A percentile compares a stretch with the other conserved stretches of the same genome.
These are phyloP conservation scores for Delphinella strobiligena DNA, from an alignment of 2,329 filamentous ascomycete genomes.

Conservation along the genomic window DNA sequence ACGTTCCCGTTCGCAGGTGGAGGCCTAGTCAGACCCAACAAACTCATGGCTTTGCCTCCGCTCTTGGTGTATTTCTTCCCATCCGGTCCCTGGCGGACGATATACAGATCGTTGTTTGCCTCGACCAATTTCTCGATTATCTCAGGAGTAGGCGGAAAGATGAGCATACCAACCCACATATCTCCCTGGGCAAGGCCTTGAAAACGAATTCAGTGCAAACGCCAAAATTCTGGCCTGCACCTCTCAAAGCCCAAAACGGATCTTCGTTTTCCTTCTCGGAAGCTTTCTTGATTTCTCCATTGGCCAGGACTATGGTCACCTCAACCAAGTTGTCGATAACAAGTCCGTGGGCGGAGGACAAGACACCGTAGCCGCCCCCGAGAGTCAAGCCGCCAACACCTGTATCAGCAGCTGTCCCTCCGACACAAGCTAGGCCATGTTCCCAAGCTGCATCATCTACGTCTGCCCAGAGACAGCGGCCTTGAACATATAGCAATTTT, in stretches of 20 bases:
- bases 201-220: conserved; percentile 35
- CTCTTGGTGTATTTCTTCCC: conserved; percentile 7
- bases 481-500: conserved; percentile 12
- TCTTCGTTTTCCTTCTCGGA: conserved; percentile 34
- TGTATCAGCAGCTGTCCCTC: conserved; percentile 51
- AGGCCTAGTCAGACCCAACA: conserved; percentile 12
- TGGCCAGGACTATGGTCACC: conserved; percentile 28
- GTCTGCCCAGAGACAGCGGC: too few species aligned
- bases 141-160: too few species aligned
- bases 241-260: conserved; percentile 37
- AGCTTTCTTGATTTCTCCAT: conserved; percentile 25
- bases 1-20: too few species aligned
- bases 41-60: conserved; percentile 12
- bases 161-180: conserved; percentile 24
- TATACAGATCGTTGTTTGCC: neutral
- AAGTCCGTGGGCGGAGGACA: conserved; percentile 43
- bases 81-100: too few species aligned
- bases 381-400: conserved; percentile 48
- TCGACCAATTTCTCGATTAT: too few species aligned
- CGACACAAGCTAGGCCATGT: conserved; percentile 45
- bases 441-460: conserved; percentile 39
- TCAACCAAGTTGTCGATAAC: conserved; percentile 38
- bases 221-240: conserved; percentile 35
- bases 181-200: conserved; percentile 20
- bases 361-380: conserved; percentile 47